Evolutionary conservation across 1,139 yeast genomes (phyloP), one percentile per base, ranked within the genome.

Genomic region (Candida sp.): DNA sequence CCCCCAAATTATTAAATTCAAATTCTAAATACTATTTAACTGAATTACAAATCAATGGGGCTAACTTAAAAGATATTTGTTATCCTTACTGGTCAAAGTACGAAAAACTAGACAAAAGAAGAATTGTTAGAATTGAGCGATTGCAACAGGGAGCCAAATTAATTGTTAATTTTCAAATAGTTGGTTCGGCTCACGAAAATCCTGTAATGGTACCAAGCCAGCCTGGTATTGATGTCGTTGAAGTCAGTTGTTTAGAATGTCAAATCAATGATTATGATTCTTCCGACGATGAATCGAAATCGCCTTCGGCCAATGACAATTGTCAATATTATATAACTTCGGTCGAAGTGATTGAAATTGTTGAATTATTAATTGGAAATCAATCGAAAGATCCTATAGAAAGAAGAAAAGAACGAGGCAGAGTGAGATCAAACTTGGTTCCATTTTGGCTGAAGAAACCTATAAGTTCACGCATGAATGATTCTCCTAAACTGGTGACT

Each of bases 381-480:
- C 73, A 73, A 48, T 56, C 63, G 33, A 65, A 61, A 43, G 78
- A 77, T 45, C 69, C 80, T 7, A 71, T 70, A 5, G 79, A 73
- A 45, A 73, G 79, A 49, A 66, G 84, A 49, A 73, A 78, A 48
- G 87, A 82, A 56, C 59, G 86, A 42, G 87, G 87, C 15, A 64
- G 87, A 47, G 79, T 82, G 38, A 67, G 87, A 58, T 77, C 82
- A 42, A 82, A 82, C 53, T 66, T 82, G 59, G 84, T 81, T 38
- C 84, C 85, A n/a, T 81, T 79, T 55, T 82, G 87, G 87, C 74
- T 79, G 30, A 78, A 77, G 56, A 77, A 70, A 50, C 82, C 87
- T 27, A 74, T 81, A 39, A 70, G 77, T 39, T 74, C 84, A 6
- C 68, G 81, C 52, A 66, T 70, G 63, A 63, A 66, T 37, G 70